Evolutionary conservation across 495 filamentous ascomycete genomes (phyloP).

Genomic region (Xylaria castorea): DNA sequence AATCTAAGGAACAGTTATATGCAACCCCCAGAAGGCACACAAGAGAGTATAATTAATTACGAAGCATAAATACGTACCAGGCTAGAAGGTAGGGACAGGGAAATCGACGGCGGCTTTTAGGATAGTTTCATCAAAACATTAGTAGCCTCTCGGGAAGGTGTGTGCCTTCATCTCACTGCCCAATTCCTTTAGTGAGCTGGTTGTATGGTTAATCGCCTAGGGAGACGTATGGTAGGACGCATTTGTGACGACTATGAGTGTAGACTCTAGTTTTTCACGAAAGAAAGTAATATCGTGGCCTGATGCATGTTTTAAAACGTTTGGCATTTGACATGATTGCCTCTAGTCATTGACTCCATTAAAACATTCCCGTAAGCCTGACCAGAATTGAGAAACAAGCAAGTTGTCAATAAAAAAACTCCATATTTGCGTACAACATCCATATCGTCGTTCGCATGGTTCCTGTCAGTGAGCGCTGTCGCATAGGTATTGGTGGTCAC

Average conservation of each 20-base stretch:
- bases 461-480: background rate
- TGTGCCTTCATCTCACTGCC: background rate
- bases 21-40: background rate
- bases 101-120: background rate
- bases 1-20: background rate
- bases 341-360: constrained; percentile 46
- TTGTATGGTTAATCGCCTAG: background rate
- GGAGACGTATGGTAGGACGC: background rate
- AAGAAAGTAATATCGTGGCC: background rate
- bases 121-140: background rate
- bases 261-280: background rate
- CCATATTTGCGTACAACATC: constrained; percentile 26
- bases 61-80: background rate
- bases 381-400: constrained; percentile 37
- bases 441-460: constrained; percentile 20
- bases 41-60: background rate
- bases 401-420: constrained; percentile 37
- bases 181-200: background rate
- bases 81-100: background rate
- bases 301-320: constrained; percentile 7
- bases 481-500: constrained; percentile 1
- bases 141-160: background rate
- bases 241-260: background rate
- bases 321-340: constrained; percentile 40
- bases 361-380: constrained; percentile 43